Conservation (phyloP, 192 early-diverging fungal genomes). For the Umbelopsis isabellina region DNA sequence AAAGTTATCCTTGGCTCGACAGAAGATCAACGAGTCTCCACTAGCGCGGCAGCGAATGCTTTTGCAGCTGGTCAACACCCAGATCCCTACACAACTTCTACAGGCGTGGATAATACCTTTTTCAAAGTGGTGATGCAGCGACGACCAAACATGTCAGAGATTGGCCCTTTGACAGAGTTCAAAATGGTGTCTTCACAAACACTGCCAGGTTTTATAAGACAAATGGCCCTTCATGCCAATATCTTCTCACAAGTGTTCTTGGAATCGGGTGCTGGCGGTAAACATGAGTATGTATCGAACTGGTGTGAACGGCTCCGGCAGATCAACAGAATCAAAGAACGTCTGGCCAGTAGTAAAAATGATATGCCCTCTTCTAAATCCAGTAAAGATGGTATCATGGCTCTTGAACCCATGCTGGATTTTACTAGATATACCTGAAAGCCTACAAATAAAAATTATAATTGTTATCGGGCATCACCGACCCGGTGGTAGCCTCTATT, state of each 20-base stretch:
- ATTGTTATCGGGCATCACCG: background rate
- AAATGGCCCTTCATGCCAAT: constrained; percentile 85
- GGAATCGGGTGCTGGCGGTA: constrained; percentile 62
- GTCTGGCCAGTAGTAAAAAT: constrained; percentile 31
- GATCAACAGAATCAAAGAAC: constrained; percentile 81
- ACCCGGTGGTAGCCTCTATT: no score
- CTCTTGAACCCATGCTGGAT: constrained; percentile 51
- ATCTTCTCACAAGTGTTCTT: constrained; percentile 88
- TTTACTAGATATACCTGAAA: constrained; percentile 57
- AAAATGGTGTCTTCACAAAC: constrained; percentile 82
- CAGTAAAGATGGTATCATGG: constrained; percentile 19
- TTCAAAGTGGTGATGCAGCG: constrained; percentile 68
- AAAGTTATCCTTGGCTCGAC: constrained; percentile 21
- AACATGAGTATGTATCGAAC: constrained; percentile 82
- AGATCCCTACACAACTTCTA: constrained; percentile 25
- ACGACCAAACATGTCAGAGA: constrained; percentile 79
- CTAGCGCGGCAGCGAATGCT: background rate
- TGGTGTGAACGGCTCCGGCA: constrained; percentile 88
- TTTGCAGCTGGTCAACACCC: constrained; percentile 10
- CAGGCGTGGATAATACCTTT: constrained; percentile 47
- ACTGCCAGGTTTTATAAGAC: constrained; percentile 80
- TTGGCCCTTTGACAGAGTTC: constrained; percentile 76
- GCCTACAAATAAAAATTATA: background rate
- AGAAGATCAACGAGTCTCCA: constrained; percentile 17
- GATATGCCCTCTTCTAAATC: constrained; percentile 13